Evolutionary conservation across 441 rosid genomes (phyloP), one percentile per base, ranked within the genome.

Genomic region (Viola pubescens): DNA sequence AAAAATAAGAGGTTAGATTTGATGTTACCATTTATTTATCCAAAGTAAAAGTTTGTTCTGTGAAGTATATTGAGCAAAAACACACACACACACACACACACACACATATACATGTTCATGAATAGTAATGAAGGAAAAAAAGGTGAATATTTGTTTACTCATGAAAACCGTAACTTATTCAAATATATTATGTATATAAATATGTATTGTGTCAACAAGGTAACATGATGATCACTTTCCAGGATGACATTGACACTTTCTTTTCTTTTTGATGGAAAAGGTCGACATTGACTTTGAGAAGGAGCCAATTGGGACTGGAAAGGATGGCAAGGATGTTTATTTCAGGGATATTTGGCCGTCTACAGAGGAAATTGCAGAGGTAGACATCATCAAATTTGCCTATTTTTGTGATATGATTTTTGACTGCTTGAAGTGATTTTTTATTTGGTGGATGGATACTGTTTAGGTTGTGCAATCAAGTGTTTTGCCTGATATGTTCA

Each of bases 241-340:
- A 94, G 99, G 99, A 90, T 67, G 81, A 90, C 79, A 90, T 94
- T 26, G 34, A 26, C 34, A 26, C 34, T 26, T 26, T 26, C 34
- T 26, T 26, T 26, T 26, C 34, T 26, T 26, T 26, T 26, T 26
- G 34, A 26, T 26, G 34, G 34, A 26, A 1, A 26, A 26, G 34
- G 99, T 94, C 66, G 81, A 90, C 79, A 90, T 94, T 39, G 96
- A 94, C 81, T 94, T 94, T 49, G 94, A 86, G 0, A 90, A 79
- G 57, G 97, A 94, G 74, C 97, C 99, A 52, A 85, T 94, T 68
- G 97, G 99, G 70, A 81, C 59, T 3, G 89, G 89, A 62, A 88
- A 85, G 81, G 90, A 82, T 64, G 98, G 98, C 10, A 82, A 83
- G 75, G 66, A 68, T 52, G 75, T 91, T 37, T 91, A 70, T 70